Evolutionary conservation across 768 basidiomycete genomes (phyloP), one percentile per base, ranked within the genome.

Genomic region (Collybia sordida): DNA sequence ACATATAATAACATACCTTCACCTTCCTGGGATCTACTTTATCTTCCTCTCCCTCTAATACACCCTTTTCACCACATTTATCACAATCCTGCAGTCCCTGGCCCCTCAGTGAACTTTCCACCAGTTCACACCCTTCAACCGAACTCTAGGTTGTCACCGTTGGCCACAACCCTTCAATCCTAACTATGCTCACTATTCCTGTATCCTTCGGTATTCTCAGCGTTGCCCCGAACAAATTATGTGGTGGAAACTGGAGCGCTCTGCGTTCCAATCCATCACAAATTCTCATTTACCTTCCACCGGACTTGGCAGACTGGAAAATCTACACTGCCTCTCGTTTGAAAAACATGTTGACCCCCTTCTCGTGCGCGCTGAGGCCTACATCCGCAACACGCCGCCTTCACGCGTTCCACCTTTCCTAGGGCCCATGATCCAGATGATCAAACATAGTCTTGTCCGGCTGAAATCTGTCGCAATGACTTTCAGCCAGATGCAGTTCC

Each of bases 151-250:
- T n/a, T n/a, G n/a, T n/a, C n/a, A n/a, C n/a, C n/a, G n/a, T n/a
- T n/a, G n/a, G 49, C 54, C 47, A n/a, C 55, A 57, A 45, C 55
- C 52, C 0, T 54, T 18, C 18, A 40, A 17, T 7, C 18, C 42
- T 6, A 18, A 37, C 24, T 42, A 22, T 24, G 38, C 37, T 18
- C 57, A 58, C 23, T 50, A 44, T 22, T 38, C 42, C 5, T 21
- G 39, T 18, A 58, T 58, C 38, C 44, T 47, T 7, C 46, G 45
- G 42, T 31, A 25, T 4, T 44, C 27, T 31, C 21, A 17, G 14
- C 42, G 27, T 44, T 19, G n/a, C 15, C 8, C 14, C 9, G 25
- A 44, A 17, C 11, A 44, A 6, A 44, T 44, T 17, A 44, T 44
- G 11, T 44, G 24, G 42, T 44, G 17, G 17, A 44, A 17, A 28